Evolutionary conservation across 257 asterid genomes (phyloP), one percentile per base, ranked within the genome.

Genomic region (Fraxinus excelsior): DNA sequence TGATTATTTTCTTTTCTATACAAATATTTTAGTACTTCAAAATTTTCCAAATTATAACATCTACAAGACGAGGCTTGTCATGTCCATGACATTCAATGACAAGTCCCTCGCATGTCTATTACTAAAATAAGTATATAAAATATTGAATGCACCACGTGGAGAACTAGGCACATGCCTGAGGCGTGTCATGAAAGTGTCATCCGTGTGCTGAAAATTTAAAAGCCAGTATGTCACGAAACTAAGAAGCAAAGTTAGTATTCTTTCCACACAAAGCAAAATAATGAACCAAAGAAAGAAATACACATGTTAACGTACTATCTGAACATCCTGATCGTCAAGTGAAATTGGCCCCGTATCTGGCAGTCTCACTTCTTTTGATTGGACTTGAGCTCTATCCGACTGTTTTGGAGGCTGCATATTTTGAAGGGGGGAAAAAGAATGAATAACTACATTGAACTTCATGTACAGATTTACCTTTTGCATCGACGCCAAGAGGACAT

Each of bases 301-400:
- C 11, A 42, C 67, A 25, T 34, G 71, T 76, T 71, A 80, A 91
- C 96, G 86, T 49, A 92, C 98, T 69, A 94, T 92, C 58, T 85
- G 90, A 83, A 94, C 92, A 85, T 94, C 98, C 85, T 90, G 97
- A 62, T 94, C 97, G 72, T 92, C 97, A n/a, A 94, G 96, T 14
- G 97, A 78, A 73, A 92, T 87, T 46, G 92, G 86, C 46, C 85
- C 89, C 79, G 90, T 80, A 87, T 91, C 94, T 14, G 94, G 96
- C 79, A 92, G 89, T 74, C 97, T 88, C 78, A 88, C 97, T 90
- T 90, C 90, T 83, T 88, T 91, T 49, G 89, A 90, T 88, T 94
- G 97, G 72, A 91, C 93, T 84, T 94, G 91, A 71, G 90, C 91
- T 83, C 94, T 88, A 85, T 94, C 98, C 2, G 98, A 87, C 23